Evolutionary conservation across 257 asterid species (phyloP), one percentile per base, ranked within the genome.

Genomic region (Solanum peruvianum): DNA sequence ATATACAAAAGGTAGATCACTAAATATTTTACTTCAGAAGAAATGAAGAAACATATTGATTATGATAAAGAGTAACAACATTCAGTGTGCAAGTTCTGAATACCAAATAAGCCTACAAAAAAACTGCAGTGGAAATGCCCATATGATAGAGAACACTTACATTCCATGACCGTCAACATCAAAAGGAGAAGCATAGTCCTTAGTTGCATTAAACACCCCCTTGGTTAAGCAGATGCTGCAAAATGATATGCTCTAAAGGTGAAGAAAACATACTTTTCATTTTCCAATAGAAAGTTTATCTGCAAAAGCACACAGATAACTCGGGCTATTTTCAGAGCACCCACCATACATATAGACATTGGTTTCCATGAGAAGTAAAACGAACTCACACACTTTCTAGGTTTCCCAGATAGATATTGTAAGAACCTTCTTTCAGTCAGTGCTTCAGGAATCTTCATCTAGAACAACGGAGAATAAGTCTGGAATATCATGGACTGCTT

Each of bases 161-260:
- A 98, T 96, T 84, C 99, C 98, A 87, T 97, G 98, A 88, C 99
- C 99, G 89, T 95, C 98, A 23, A 94, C 99, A 89, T 97, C 99
- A 88, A 82, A 93, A 1, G 98, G 99, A 11, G 99, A 97, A 87
- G 98, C 99, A 91, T 91, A 95, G 89, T 97, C 99, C 91, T 95
- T 94, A 42, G 97, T 88, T 85, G 99, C 98, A 89, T 93, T 97
- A 87, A 97, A 97, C 83, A 96, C 95, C 90, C 99, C 99, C 88
- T 98, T 92, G 31, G 98, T 97, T 76, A 96, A 31, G 99, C 98
- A 39, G 99, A 97, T 39, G 99, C 99, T 4, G 99, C 99, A 85
- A 96, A 96, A 92, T 96, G 99, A 21, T 23, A n/a, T n/a, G 83
- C 58, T 77, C 23, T 66, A 78, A 45, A 44, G 47, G 64, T 78